Evolutionary conservation across 768 basidiomycete species (phyloP).

Genomic region (Clathrus columnatus): DNA sequence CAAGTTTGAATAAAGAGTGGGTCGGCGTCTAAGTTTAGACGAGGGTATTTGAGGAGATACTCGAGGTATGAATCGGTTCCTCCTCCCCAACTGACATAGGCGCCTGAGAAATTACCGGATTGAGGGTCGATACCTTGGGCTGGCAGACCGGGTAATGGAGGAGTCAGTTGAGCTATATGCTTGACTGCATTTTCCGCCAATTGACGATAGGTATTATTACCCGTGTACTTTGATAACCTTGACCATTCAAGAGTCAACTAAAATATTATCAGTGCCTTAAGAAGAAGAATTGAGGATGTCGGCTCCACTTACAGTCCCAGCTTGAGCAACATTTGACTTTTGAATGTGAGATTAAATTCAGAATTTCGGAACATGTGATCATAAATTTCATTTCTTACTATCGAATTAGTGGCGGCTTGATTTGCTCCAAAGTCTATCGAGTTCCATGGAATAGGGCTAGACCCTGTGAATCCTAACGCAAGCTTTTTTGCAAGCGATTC

Average conservation of each 20-base stretch:
- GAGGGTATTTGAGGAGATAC: constrained; percentile 65
- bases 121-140: constrained; percentile 50
- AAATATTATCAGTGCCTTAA: background rate
- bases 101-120: constrained; percentile 39
- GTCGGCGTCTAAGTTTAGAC: constrained; percentile 58
- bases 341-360: background rate
- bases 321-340: constrained; percentile 21
- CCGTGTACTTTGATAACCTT: constrained; percentile 45
- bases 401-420: constrained; percentile 19
- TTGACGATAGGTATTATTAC: constrained; percentile 50
- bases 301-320: constrained; percentile 32
- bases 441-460: constrained; percentile 30
- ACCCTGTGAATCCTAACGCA: constrained; percentile 25
- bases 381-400: constrained; percentile 20
- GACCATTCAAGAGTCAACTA: constrained; percentile 13
- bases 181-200: constrained; percentile 45
- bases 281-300: background rate
- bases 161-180: constrained; percentile 35
- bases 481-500: constrained; percentile 56
- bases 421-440: constrained; percentile 31
- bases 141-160: constrained; percentile 38
- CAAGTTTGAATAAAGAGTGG: constrained; percentile 55
- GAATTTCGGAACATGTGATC: background rate
- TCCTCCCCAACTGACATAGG: constrained; percentile 58
- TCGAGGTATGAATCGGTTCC: constrained; percentile 73